Base-by-base conservation (phyloP, 75 land plant genomes). In the Ceratopteris richardii region DNA sequence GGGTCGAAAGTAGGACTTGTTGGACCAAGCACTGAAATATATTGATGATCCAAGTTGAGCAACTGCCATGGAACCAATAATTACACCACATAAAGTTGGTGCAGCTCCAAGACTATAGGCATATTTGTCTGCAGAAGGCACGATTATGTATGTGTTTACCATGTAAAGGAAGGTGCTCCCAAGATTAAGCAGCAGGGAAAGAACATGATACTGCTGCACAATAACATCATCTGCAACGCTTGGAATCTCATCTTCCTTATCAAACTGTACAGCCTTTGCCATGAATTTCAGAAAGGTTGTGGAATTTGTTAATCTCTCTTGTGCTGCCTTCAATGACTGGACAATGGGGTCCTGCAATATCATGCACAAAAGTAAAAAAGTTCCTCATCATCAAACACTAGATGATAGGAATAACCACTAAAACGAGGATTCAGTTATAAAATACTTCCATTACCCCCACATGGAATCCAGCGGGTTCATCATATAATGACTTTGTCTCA, bases 1-100 rank as follows among this genome's bases (percentile, higher is more conserved):
- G 12, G 94, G 94, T 43, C 70, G 66, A 65, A 77, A 74, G 70
- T 88, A 88, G 26, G 90, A 82, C 51, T 33, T 85, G 58, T 89
- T 89, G 24, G 90, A 85, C 90, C 95, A 89, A 25, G 95, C 83
- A 75, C 95, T 89, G 31, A 89, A 78, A 73, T 82, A 89, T 25
- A 89, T 80, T 3, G 90, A 85, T 30, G 90, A 80, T 22, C 86
- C 82, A 27, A 86, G 70, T 29, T 89, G 95, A 23, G 85, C 92
- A 40, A 90, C 72, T 51, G 96, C 85, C 96, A 90, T 90, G 13
- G 88, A 75, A 50, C 96, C 96, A 62, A 90, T 81, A 17, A 90
- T 80, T 22, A 78, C 72, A 28, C 96, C 96, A 81, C 87, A 86
- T 2, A 83, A 66, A 40, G 96, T 90, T 21, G 90, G 77, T 27